phyloP scores from a whole-genome alignment of 306 rosid genomes.

The Prunus salicina region DNA sequence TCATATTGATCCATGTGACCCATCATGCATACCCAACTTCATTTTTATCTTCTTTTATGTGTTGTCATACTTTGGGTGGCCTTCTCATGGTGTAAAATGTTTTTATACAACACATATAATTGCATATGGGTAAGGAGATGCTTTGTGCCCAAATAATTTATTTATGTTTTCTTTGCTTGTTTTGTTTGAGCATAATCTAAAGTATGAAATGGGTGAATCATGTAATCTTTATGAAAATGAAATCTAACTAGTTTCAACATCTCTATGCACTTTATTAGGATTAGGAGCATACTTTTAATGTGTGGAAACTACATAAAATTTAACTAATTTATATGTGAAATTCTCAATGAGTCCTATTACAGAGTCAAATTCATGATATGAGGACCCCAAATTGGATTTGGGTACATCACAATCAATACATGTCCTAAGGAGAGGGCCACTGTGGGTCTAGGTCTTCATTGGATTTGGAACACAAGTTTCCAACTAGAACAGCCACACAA shows the following conservation, averaged over 20 bases:
- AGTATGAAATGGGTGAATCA: neutral
- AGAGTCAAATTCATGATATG: conserved; percentile 18
- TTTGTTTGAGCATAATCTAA: neutral
- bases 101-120: neutral
- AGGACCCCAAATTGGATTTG: conserved; percentile 10
- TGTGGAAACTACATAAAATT: neutral
- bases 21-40: conserved; percentile 18
- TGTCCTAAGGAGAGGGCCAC: conserved; percentile 1
- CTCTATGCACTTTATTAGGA: neutral
- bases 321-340: neutral
- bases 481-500: neutral
- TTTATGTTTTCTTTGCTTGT: conserved; percentile 2
- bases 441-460: neutral
- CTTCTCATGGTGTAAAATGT: neutral
- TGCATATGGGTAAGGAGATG: neutral
- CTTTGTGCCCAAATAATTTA: neutral
- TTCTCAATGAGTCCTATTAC: conserved; percentile 19
- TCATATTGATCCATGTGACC: conserved; percentile 35
- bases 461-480: conserved; percentile 4
- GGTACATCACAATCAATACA: neutral
- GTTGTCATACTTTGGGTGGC: neutral
- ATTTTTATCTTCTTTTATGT: conserved; percentile 9
- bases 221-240: neutral
- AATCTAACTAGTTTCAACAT: neutral
- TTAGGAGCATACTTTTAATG: neutral